Percentiles rank a stretch among this genome's conserved stretches.
Conservation (phyloP, 2,329 filamentous ascomycete species). For the Dendrostoma leiphaemia region DNA sequence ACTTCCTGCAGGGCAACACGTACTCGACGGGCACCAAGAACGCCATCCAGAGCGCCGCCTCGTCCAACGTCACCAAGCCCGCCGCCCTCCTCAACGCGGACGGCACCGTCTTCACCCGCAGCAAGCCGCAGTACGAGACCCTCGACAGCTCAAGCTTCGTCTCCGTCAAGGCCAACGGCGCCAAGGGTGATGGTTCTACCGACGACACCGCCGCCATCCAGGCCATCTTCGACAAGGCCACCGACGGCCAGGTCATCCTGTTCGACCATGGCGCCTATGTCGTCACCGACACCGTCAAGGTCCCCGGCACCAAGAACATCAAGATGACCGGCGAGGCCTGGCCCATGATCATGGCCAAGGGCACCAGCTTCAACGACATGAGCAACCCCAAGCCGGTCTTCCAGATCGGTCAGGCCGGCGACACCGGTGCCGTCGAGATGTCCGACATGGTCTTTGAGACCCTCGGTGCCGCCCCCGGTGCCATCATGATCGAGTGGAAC, state of each 20-base stretch:
- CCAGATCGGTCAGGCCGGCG: constrained; percentile 75
- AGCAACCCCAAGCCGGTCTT: constrained; percentile 79
- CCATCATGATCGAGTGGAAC: constrained; percentile 92
- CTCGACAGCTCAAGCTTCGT: constrained; percentile 69
- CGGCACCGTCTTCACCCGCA: constrained; percentile 75
- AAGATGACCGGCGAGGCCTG: constrained; percentile 90
- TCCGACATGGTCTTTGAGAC: constrained; percentile 85
- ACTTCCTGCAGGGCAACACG: constrained; percentile 77
- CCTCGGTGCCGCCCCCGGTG: constrained; percentile 77
- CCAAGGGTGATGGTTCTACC: constrained; percentile 80
- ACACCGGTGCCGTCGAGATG: constrained; percentile 80
- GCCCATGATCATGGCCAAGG: constrained; percentile 84
- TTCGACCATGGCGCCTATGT: constrained; percentile 75
- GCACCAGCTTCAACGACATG: constrained; percentile 70
- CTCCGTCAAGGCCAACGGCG: constrained; percentile 78
- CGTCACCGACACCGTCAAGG: constrained; percentile 65
- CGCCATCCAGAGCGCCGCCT: constrained; percentile 58
- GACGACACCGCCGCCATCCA: constrained; percentile 89
- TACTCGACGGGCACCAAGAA: constrained; percentile 53
- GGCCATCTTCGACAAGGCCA: constrained; percentile 67
- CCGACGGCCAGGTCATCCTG: constrained; percentile 65
- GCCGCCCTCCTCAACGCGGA: constrained; percentile 58
- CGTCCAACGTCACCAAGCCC: constrained; percentile 61
- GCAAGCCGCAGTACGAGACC: constrained; percentile 83
- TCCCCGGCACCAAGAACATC: constrained; percentile 66